Percentiles rank a stretch among this genome's conserved stretches.
These are phyloP conservation scores for Podaxis sp. DNA, from an alignment of 768 basidiomycete species.

Conservation along the genomic window DNA sequence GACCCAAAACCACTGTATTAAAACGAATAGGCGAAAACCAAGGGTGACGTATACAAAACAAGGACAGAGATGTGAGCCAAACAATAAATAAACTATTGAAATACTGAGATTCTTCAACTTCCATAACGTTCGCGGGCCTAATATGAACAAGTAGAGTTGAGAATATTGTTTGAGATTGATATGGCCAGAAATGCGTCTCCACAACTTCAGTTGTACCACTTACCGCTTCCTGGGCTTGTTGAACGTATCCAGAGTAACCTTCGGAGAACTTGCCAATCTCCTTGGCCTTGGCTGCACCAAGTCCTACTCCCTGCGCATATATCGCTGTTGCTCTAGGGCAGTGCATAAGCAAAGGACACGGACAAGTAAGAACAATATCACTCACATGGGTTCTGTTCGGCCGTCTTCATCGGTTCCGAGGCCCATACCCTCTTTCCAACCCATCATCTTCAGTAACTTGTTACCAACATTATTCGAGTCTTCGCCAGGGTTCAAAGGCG, in stretches of 20 bases:
- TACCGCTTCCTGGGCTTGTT: conserved; percentile 72
- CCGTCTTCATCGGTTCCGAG: conserved; percentile 83
- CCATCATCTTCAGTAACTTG: conserved; percentile 95
- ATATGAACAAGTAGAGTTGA: conserved; percentile 15
- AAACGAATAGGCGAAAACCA: conserved; percentile 17
- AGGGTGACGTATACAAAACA: conserved; percentile 14
- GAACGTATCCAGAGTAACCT: conserved; percentile 67
- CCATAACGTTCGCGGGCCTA: conserved; percentile 43
- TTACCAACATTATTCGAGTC: conserved; percentile 90
- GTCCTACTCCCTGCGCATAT: conserved; percentile 83
- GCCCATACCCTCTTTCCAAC: conserved; percentile 90
- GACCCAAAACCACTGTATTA: not conserved
- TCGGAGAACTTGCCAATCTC: conserved; percentile 73
- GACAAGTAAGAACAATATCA: conserved; percentile 16
- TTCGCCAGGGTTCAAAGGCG: conserved; percentile 62
- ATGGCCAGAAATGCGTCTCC: conserved; percentile 5
- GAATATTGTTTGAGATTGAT: conserved; percentile 1
- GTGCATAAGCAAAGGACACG: conserved; percentile 7
- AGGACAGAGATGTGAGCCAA: not conserved
- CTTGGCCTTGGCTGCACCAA: conserved; percentile 91
- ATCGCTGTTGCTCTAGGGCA: conserved; percentile 69
- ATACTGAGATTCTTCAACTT: conserved; percentile 20
- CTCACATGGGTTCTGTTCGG: conserved; percentile 83
- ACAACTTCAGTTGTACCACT: conserved; percentile 21
- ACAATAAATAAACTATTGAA: not conserved